Evolutionary conservation across 768 basidiomycete genomes (phyloP).

Genomic region (Gloeopeniophorella convolvens): DNA sequence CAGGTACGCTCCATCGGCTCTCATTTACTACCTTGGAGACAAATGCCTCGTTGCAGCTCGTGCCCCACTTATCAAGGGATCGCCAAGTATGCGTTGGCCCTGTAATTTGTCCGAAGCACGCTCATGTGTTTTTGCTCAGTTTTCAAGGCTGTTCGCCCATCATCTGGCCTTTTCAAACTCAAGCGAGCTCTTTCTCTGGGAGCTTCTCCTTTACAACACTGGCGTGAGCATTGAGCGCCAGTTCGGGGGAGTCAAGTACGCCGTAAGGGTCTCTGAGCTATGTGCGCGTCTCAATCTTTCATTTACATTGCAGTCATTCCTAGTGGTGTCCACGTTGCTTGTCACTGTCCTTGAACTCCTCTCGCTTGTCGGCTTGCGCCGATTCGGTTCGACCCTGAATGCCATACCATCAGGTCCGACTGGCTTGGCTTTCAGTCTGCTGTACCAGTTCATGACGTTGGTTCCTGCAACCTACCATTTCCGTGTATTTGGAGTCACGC

Average conservation of each 20-base stretch:
- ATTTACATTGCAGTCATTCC: slow-evolving; percentile 56
- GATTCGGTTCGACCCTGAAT: slow-evolving; percentile 51
- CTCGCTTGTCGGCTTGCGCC: slow-evolving; percentile 57
- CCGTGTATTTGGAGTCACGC: slow-evolving; percentile 62
- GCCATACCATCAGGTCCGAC: slow-evolving; percentile 70
- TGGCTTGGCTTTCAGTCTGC: slow-evolving; percentile 67
- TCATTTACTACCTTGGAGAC: slow-evolving; percentile 1
- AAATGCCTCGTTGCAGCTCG: slow-evolving; percentile 41
- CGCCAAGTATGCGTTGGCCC: slow-evolving; percentile 59
- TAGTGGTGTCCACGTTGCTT: slow-evolving; percentile 58
- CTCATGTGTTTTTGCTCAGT: slow-evolving; percentile 40
- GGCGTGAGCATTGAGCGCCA: slow-evolving; percentile 71
- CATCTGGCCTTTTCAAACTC: slow-evolving; percentile 78
- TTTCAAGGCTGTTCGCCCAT: slow-evolving; percentile 75
- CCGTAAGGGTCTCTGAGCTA: slow-evolving; percentile 42
- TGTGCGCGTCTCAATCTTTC: slow-evolving; percentile 1
- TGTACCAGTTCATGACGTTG: slow-evolving; percentile 78
- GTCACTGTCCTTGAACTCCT: slow-evolving; percentile 65
- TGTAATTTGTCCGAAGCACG: neutral
- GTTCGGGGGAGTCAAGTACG: slow-evolving; percentile 84
- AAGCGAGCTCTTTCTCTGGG: slow-evolving; percentile 74
- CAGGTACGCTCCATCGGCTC: slow-evolving; percentile 42
- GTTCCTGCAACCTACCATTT: slow-evolving; percentile 74
- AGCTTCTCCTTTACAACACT: slow-evolving; percentile 66
- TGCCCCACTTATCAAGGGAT: slow-evolving; percentile 85